phyloP scores from a whole-genome alignment of 176 grass and related monocot species.

The Eragrostis curvula region DNA sequence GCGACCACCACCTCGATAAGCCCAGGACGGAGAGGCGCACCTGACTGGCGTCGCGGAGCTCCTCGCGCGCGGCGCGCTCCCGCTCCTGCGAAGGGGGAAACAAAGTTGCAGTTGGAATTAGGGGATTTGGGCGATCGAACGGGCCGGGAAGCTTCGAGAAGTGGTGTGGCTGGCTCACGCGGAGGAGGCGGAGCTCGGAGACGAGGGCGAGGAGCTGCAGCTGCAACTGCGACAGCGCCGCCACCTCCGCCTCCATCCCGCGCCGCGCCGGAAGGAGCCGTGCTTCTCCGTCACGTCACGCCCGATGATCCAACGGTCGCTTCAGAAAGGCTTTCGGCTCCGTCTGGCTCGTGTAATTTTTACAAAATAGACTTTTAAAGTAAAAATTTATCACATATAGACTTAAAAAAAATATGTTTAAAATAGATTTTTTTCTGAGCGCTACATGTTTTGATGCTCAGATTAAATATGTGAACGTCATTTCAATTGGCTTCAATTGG shows the following conservation, averaged over 20 bases:
- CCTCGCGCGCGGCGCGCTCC: constrained; percentile 67
- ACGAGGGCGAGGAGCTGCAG: constrained; percentile 70
- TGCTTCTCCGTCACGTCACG: neutral
- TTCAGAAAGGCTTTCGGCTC: too few species aligned
- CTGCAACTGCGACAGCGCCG: constrained; percentile 74
- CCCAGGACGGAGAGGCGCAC: neutral
- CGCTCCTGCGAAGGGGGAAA: constrained; percentile 54
- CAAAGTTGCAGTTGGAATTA: neutral
- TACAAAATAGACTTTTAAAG: too few species aligned
- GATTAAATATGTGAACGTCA: too few species aligned
- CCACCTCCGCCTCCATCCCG: constrained; percentile 60
- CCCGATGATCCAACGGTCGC: constrained; percentile 21
- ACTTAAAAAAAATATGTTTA: too few species aligned
- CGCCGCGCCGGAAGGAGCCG: neutral
- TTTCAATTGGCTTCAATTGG: too few species aligned
- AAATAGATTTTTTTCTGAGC: too few species aligned
- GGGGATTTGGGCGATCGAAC: neutral
- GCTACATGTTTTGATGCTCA: too few species aligned
- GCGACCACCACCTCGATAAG: neutral
- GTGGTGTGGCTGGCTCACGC: constrained; percentile 36
- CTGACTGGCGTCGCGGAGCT: constrained; percentile 56
- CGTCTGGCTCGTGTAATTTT: too few species aligned
- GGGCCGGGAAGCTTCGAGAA: neutral
- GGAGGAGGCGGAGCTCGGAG: constrained; percentile 51
- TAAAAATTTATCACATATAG: too few species aligned